Evolutionary conservation across 306 rosid species (phyloP), one percentile per base, ranked within the genome.

Genomic region (Gastrolobium villosum): DNA sequence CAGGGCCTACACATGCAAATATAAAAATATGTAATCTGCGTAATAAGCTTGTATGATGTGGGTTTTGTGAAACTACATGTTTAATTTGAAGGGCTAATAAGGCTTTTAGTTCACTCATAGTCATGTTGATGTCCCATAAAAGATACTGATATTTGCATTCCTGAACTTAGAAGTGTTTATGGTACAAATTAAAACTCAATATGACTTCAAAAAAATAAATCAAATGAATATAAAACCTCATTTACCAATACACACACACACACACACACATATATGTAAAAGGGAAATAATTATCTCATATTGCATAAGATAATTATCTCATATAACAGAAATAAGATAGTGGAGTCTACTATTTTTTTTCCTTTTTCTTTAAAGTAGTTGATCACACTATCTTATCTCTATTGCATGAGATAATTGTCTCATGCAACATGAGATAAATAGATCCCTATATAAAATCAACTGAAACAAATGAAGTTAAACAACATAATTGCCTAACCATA

Each of bases 1-100:
- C 64, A 95, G 74, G 69, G 94, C 99, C 99, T 95, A 61, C 15
- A 63, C n/a, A 75, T 64, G 56, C 45, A 71, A 79, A 61, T 30
- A 67, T 69, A 43, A 20, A 74, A 50, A 63, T 72, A 46, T 50
- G 55, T 14, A 13, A 60, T 37, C 11, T 5, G 34, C 5, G 6
- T 40, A 60, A 32, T 66, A 45, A 62, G 79, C 39, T 3, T 32
- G 65, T 70, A 13, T 50, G 28, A 30, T 37, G 10, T 39, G 56
- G 48, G 40, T 45, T 28, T 41, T 36, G 8, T 34, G 53, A 35
- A 69, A 68, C 15, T 36, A 35, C 28, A 28, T 49, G 26, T 14
- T 50, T 7, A 15, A 61, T 44, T n/a, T 15, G 26, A 35, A 45
- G 32, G 63, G 4, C 30, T 76, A 30, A 63, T 8, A 49, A 49